Base-by-base conservation (phyloP, 2,329 filamentous ascomycete species). In the Rhynchosporium agropyri region DNA sequence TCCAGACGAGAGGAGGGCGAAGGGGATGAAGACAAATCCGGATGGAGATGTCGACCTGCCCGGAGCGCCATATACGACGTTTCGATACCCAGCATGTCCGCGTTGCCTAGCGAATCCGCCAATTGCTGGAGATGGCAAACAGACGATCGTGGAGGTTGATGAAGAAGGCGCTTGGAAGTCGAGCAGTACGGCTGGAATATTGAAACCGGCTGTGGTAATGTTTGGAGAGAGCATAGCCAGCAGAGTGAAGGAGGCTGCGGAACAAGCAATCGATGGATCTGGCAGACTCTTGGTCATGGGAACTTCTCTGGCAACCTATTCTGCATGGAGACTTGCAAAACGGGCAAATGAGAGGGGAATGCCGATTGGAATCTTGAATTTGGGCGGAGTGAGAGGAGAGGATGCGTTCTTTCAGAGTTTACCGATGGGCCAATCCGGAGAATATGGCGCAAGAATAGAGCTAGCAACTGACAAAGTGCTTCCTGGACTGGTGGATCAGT, bases 121-220 rank as follows among this genome's bases (percentile, higher is more conserved):
- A 7, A 67, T 73, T 28, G 73, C 84, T 46, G 73, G 78, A 36
- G 82, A 89, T 69, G 84, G 88, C 3, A 80, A 78, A 1, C 77
- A 73, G 64, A 80, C 82, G 20, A 78, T 76, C 31, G 87, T 97
- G 1, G 80, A 89, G 65, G 84, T 90, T 12, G 94, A 97, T 71
- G 70, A 73, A 0, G 92, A 97, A 59, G 94, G 94, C 0, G 94
- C 92, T 0, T 96, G 89, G 91, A 77, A 80, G 45, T 70, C 81
- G 5, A 78, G 78, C 0, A 88, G 86, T 69, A 86, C 83, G 2
- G 91, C 87, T 0, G 95, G 94, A 2, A 86, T 98, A 43, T 76
- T 99, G 61, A 98, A 98, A 74, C 95, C 95, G 3, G 91, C 91
- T 0, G 93, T 99, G 2, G 88, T 93, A 70, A 97, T 98, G 92